A percentile compares a stretch with the other conserved stretches of the same genome.
Evolutionary conservation across 345 rosid species (phyloP).

Genomic region (Salix suchowensis): DNA sequence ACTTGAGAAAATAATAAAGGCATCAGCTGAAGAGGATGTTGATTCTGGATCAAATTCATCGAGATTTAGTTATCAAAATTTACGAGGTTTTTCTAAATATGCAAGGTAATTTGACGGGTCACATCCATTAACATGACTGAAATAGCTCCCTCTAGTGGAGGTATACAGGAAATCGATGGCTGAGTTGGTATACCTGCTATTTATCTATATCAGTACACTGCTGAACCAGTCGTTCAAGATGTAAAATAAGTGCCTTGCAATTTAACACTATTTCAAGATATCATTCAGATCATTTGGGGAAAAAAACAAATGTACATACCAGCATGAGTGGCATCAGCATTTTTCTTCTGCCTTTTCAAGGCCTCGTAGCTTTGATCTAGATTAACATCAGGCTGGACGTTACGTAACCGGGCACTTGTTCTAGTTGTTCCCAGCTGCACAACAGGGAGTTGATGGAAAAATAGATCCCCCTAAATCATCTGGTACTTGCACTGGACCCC

Average conservation of each 20-base stretch:
- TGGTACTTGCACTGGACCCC: constrained; percentile 75
- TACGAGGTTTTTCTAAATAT: background rate
- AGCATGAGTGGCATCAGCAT: constrained; percentile 40
- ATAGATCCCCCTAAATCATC: constrained; percentile 64
- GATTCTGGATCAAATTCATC: background rate
- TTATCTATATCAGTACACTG: background rate
- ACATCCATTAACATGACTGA: background rate
- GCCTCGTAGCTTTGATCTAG: constrained; percentile 68
- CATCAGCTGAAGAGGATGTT: background rate
- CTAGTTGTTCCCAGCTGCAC: constrained; percentile 82
- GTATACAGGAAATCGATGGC: background rate
- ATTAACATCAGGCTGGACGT: constrained; percentile 80
- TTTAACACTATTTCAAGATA: background rate
- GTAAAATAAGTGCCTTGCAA: background rate
- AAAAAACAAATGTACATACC: constrained; percentile 36
- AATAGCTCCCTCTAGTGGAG: background rate
- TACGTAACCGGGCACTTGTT: constrained; percentile 90
- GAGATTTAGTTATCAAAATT: background rate
- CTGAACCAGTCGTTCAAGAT: background rate
- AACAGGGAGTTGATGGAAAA: constrained; percentile 61
- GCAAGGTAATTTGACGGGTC: background rate
- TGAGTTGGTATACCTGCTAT: background rate
- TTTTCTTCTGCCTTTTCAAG: constrained; percentile 77
- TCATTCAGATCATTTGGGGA: background rate
- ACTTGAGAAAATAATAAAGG: background rate